Percentiles rank a stretch among this genome's conserved stretches.
Evolutionary conservation across 2,329 filamentous ascomycete species (phyloP).

Genomic region (Bretziella fagacearum): DNA sequence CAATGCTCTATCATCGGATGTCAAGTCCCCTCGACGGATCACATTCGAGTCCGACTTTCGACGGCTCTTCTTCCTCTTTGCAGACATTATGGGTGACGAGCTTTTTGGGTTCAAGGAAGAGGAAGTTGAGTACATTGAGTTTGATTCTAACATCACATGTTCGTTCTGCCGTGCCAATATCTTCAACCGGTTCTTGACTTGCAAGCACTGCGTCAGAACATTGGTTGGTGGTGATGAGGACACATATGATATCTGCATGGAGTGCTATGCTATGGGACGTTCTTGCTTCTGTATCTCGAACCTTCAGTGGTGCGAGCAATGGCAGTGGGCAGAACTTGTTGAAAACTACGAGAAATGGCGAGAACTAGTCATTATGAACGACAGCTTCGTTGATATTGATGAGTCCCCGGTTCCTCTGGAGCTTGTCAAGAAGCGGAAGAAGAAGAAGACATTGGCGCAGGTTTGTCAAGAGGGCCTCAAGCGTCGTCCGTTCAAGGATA

Average conservation of each 20-base stretch:
- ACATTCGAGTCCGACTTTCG: conserved; percentile 74
- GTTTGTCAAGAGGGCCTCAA: conserved; percentile 85
- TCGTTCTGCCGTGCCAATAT: conserved; percentile 93
- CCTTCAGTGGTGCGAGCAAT: conserved; percentile 85
- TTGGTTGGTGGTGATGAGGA: conserved; percentile 55
- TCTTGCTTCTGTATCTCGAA: conserved; percentile 79
- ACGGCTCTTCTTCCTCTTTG: conserved; percentile 60
- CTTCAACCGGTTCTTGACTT: conserved; percentile 92
- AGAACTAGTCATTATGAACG: conserved; percentile 55
- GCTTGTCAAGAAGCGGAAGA: conserved; percentile 46
- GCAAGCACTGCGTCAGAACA: conserved; percentile 60
- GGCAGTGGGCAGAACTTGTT: conserved; percentile 62
- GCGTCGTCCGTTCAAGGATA: conserved; percentile 65
- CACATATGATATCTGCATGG: conserved; percentile 93
- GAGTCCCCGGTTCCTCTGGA: conserved; percentile 54
- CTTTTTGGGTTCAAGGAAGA: conserved; percentile 61
- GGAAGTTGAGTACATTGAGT: conserved; percentile 58
- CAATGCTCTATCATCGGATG: conserved; percentile 26
- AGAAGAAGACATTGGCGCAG: conserved; percentile 69
- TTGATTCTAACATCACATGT: conserved; percentile 84
- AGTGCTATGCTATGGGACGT: conserved; percentile 94
- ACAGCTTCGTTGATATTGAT: conserved; percentile 47
- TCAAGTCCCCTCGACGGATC: conserved; percentile 32
- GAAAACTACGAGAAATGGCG: conserved; percentile 73
- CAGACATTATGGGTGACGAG: conserved; percentile 65